These are phyloP conservation scores for Blepharisma japonicum DNA, from an alignment of 73 alveolate species.

Conservation along the genomic window DNA sequence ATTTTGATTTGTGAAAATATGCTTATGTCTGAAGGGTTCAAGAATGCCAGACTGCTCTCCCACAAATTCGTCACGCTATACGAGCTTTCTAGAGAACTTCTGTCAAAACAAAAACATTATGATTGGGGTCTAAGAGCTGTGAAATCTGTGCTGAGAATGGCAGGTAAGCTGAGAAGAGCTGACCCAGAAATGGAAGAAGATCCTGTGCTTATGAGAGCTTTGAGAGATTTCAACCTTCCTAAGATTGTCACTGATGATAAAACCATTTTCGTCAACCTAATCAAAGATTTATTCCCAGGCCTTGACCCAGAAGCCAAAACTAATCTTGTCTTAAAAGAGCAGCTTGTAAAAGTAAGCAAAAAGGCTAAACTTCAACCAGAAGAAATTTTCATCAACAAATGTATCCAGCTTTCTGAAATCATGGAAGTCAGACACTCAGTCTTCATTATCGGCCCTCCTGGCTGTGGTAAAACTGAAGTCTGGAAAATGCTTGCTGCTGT, in stretches of 20 bases:
- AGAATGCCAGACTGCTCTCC: constrained; percentile 82
- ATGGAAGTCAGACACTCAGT: constrained; percentile 96
- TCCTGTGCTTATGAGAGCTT: constrained; percentile 98
- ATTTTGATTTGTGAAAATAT: constrained; percentile 98
- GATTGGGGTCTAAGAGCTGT: constrained; percentile 99
- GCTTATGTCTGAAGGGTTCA: constrained; percentile 99
- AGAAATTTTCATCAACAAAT: constrained; percentile 94
- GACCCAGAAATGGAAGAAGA: constrained; percentile 98
- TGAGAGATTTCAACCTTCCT: constrained; percentile 99
- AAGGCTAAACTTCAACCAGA: constrained; percentile 86
- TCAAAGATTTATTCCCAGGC: constrained; percentile 98
- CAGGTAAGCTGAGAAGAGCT: constrained; percentile 99
- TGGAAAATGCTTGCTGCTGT: constrained; percentile 94
- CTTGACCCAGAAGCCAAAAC: constrained; percentile 86
- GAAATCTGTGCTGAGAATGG: constrained; percentile 98
- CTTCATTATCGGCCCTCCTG: constrained; percentile 99
- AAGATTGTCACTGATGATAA: constrained; percentile 92
- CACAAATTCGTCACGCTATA: constrained; percentile 94
- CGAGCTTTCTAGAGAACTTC: constrained; percentile 82
- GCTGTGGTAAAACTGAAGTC: constrained; percentile 98
- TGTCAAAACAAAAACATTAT: constrained; percentile 98
- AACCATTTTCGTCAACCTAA: constrained; percentile 94
- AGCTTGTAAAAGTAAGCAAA: constrained; percentile 65
- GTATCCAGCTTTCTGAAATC: constrained; percentile 95
- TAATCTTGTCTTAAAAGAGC: constrained; percentile 69